A percentile compares a stretch with the other conserved stretches of the same genome.
phyloP scores from a whole-genome alignment of 1,139 yeast genomes.

The Zygoascus meyerae region DNA sequence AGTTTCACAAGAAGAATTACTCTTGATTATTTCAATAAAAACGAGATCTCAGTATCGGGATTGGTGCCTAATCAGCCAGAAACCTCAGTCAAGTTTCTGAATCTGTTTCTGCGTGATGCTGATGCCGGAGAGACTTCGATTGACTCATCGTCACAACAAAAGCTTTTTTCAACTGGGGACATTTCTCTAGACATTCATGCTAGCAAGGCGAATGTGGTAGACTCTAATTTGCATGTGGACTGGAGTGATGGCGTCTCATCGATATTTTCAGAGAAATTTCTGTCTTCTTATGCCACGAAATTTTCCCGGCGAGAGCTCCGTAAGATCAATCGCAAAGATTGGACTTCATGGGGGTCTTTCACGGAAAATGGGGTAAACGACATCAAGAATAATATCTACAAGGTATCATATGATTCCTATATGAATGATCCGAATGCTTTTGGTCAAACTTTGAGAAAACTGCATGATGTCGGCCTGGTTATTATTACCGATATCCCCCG shows the following conservation, averaged over 20 bases:
- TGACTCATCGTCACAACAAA: constrained; percentile 56
- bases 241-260: constrained; percentile 56
- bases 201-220: constrained; percentile 29
- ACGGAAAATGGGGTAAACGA: constrained; percentile 15
- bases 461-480: constrained; percentile 56
- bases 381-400: constrained; percentile 25
- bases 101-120: constrained; percentile 61
- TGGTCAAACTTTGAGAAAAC: constrained; percentile 39
- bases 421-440: constrained; percentile 34
- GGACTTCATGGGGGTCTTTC: constrained; percentile 30
- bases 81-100: constrained; percentile 40
- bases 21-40: constrained; percentile 5
- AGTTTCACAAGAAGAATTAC: not conserved
- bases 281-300: constrained; percentile 41
- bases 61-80: constrained; percentile 1
- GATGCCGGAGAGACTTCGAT: constrained; percentile 47
- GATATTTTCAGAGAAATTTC: constrained; percentile 43
- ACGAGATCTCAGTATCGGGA: constrained; percentile 5
- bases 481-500: constrained; percentile 51
- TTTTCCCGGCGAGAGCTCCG: constrained; percentile 29
- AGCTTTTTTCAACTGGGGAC: constrained; percentile 58
- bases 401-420: constrained; percentile 42
- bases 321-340: constrained; percentile 29
- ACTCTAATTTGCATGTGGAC: constrained; percentile 37
- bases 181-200: constrained; percentile 30